These are phyloP conservation scores for Oryza brachyantha DNA, from an alignment of 176 grass and related monocot species.

Conservation along the genomic window DNA sequence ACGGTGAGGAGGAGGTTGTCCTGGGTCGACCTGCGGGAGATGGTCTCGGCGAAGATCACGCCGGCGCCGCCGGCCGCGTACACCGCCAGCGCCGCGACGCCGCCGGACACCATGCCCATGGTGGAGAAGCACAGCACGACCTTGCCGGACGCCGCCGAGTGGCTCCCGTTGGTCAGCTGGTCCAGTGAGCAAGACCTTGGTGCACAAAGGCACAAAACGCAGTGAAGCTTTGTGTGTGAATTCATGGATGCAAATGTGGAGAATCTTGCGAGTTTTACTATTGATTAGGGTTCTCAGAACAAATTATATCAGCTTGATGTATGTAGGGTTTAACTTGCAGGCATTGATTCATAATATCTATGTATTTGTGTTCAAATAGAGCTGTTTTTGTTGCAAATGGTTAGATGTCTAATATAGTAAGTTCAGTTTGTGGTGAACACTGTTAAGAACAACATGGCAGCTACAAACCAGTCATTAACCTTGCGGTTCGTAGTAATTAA, in stretches of 20 bases:
- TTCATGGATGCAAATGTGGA: background rate
- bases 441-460: background rate
- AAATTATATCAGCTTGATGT: background rate
- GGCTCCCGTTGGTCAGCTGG: slow-evolving; percentile 38
- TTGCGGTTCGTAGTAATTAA: background rate
- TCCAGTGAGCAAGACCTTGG: slow-evolving; percentile 54
- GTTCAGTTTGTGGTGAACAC: background rate
- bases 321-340: background rate
- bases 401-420: background rate
- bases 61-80: slow-evolving; percentile 49
- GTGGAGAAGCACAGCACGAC: slow-evolving; percentile 76
- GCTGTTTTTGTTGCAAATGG: background rate
- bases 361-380: background rate
- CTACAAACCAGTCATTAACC: background rate
- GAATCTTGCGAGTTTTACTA: background rate
- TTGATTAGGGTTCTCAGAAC: background rate
- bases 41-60: slow-evolving; percentile 71
- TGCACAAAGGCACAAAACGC: background rate
- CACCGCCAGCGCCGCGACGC: slow-evolving; percentile 51
- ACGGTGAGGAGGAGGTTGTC: slow-evolving; percentile 69
- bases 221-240: background rate
- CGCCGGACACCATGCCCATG: slow-evolving; percentile 47
- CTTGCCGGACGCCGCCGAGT: slow-evolving; percentile 38
- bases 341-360: background rate
- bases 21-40: slow-evolving; percentile 42